Base-by-base conservation (phyloP, 257 asterid genomes). In the Solanum habrochaites region DNA sequence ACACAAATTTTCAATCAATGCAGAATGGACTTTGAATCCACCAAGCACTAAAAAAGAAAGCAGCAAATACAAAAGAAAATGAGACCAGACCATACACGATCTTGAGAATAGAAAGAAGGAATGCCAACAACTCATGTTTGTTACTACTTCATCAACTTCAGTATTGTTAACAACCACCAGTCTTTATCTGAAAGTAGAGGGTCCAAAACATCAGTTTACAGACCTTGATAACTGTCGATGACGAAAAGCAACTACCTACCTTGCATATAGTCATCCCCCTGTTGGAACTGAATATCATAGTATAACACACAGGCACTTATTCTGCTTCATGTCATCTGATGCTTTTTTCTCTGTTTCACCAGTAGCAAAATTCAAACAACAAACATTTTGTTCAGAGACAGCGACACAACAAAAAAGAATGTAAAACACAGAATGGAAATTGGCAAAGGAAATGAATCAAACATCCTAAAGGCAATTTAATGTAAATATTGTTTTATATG, bases 241-340 rank as follows among this genome's bases (percentile, higher is more conserved):
- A 80, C 20, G 2, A 80, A 80, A 47, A 29, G 37, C 11, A 80
- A 29, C 62, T 18, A 18, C 85, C 43, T 29, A 80, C 85, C 85
- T 80, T 29, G 85, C 29, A 29, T 49, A 29, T 11, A 18, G 85
- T 45, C 69, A 81, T 83, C 88, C 84, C 82, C 85, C 80, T 85
- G 84, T 60, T 32, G 89, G 70, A 86, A 87, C 90, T 83, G 89
- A 88, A 47, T 73, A 86, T 96, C 94, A 96, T 91, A 95, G 90
- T 90, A 95, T 95, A 86, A 92, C 89, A 82, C 99, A 96, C n/a
- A 90, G 89, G 86, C 99, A 96, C 86, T 83, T 93, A 87, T 90
- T 92, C 90, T 90, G 96, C 89, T 92, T 89, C 43, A 88, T 60
- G 86, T 94, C 94, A 64, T 72, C 87, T 8, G 86, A 43, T 86